These are phyloP conservation scores for Colletotrichum sp. DNA, from an alignment of 2,329 filamentous ascomycete genomes.

Conservation along the genomic window DNA sequence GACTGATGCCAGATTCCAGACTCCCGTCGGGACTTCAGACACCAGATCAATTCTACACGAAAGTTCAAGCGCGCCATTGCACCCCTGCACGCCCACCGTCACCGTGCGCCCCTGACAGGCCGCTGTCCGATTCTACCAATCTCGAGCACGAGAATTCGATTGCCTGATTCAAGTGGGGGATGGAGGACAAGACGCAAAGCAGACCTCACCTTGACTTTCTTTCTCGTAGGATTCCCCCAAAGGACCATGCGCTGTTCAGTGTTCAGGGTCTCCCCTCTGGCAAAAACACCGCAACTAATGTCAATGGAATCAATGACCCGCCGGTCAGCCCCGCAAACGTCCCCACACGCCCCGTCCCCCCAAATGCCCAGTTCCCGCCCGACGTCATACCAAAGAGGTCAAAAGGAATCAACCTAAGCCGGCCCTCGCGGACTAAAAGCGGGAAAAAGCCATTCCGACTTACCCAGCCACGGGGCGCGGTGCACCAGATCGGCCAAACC, in stretches of 20 bases:
- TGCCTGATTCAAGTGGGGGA: constrained; percentile 4
- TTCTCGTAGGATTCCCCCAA: not conserved
- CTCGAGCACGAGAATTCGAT: constrained; percentile 2
- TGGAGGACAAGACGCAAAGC: not conserved
- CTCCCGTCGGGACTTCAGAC: not conserved
- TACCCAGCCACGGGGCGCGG: constrained; percentile 3
- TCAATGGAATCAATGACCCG: not conserved
- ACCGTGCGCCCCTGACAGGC: not conserved
- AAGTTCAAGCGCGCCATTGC: not conserved
- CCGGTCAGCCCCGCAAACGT: not conserved
- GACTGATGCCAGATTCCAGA: not conserved
- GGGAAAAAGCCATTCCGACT: not conserved
- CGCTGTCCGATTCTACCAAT: not conserved
- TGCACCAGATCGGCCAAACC: not conserved
- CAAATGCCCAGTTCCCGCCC: not conserved
- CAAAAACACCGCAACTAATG: not conserved
- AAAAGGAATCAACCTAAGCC: not conserved
- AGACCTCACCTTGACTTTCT: not conserved
- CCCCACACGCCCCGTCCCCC: not conserved
- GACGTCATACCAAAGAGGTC: not conserved
- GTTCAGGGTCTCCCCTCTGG: not conserved
- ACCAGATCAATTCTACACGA: not conserved
- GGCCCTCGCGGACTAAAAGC: not conserved
- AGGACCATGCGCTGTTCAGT: not conserved
- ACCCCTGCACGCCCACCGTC: not conserved